Evolutionary conservation across 2,329 filamentous ascomycete genomes (phyloP).

Genomic region (Phoma sp.): DNA sequence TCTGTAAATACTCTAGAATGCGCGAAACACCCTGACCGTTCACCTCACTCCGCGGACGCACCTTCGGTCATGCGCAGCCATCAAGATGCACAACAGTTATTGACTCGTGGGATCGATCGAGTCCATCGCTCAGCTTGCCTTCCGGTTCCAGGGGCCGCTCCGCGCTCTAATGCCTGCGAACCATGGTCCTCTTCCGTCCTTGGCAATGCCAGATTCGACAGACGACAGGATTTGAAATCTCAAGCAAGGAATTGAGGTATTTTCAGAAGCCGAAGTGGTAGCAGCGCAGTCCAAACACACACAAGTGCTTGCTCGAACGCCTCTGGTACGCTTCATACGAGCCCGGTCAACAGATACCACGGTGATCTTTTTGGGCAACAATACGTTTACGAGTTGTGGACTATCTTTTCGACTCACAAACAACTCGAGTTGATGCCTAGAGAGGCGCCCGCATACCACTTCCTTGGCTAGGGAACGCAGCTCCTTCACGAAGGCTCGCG

Average conservation of each 20-base stretch:
- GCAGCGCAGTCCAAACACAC: background rate
- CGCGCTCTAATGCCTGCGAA: background rate
- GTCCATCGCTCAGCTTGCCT: background rate
- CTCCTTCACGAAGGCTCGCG: background rate
- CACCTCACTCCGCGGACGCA: constrained; percentile 1
- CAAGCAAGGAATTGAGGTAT: background rate
- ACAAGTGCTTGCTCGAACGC: too few species aligned
- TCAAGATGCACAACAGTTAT: background rate
- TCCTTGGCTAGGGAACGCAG: background rate
- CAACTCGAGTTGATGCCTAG: background rate
- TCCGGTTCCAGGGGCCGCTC: background rate
- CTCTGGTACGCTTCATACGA: too few species aligned
- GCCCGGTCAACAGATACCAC: too few species aligned
- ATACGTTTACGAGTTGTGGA: too few species aligned
- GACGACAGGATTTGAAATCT: background rate
- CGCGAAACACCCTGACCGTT: background rate
- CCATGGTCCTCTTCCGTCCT: constrained; percentile 1
- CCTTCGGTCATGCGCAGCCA: background rate
- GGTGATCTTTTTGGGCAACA: too few species aligned
- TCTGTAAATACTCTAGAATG: background rate
- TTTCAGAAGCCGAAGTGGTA: background rate
- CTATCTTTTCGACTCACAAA: too few species aligned
- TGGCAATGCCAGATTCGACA: constrained; percentile 5
- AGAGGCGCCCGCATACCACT: background rate
- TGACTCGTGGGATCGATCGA: background rate